Percentiles rank a stretch among this genome's conserved stretches.
These are phyloP conservation scores for Daldinia eschscholtzii DNA, from an alignment of 2,329 filamentous ascomycete genomes.

Conservation along the genomic window DNA sequence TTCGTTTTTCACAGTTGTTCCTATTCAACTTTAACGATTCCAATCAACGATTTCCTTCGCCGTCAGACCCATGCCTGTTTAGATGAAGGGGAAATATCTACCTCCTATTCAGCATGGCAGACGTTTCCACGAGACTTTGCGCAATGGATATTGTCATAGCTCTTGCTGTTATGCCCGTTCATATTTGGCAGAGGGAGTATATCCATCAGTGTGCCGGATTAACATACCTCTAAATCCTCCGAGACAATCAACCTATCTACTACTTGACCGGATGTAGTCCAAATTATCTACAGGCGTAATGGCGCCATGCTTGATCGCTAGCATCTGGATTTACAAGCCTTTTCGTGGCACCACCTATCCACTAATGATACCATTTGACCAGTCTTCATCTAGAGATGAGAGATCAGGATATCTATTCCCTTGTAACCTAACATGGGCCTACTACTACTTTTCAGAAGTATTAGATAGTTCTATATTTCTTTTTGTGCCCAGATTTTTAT, in stretches of 20 bases:
- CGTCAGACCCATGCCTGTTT: conserved; percentile 1
- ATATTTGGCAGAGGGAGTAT: conserved; percentile 10
- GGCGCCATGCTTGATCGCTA: conserved; percentile 19
- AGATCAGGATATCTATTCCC: conserved; percentile 9
- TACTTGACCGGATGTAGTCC: conserved; percentile 34
- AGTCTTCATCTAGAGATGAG: conserved; percentile 16
- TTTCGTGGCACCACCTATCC: conserved; percentile 16
- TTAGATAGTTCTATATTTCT: conserved; percentile 39
- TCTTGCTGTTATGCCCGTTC: conserved; percentile 7
- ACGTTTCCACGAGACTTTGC: not conserved
- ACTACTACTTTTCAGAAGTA: conserved; percentile 20
- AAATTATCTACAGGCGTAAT: conserved; percentile 28
- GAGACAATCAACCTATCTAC: conserved; percentile 3
- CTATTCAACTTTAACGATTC: conserved; percentile 11
- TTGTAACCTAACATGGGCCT: conserved; percentile 23
- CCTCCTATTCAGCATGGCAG: conserved; percentile 13
- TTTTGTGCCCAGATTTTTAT: conserved; percentile 25
- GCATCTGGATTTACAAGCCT: conserved; percentile 8
- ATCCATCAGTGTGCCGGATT: conserved; percentile 10
- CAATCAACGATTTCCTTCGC: conserved; percentile 5
- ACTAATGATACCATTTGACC: conserved; percentile 16
- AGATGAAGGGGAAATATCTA: conserved; percentile 5
- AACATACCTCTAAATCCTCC: conserved; percentile 1
- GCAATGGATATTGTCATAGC: conserved; percentile 7
- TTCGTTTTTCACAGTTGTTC: conserved; percentile 7